Percentiles rank a stretch among this genome's conserved stretches.
These are phyloP conservation scores for Microthyrium microscopicum DNA, from an alignment of 2,329 filamentous ascomycete genomes.

Conservation along the genomic window DNA sequence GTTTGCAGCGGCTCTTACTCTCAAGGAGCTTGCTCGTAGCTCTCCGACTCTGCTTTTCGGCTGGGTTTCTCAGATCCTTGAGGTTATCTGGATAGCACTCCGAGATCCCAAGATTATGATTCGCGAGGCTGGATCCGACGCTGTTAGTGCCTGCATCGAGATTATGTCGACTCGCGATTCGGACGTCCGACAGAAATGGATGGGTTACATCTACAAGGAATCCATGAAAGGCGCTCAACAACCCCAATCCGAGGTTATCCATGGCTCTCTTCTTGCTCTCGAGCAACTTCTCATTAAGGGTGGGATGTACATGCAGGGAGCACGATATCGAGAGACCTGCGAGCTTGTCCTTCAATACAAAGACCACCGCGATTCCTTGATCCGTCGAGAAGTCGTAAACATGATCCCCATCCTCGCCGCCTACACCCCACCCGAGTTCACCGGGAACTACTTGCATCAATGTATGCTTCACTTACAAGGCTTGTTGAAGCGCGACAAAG, in stretches of 20 bases:
- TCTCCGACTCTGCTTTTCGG: slow-evolving; percentile 91
- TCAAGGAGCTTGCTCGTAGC: slow-evolving; percentile 80
- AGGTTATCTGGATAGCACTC: slow-evolving; percentile 89
- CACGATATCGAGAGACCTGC: slow-evolving; percentile 71
- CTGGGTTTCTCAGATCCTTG: slow-evolving; percentile 88
- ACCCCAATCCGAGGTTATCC: slow-evolving; percentile 69
- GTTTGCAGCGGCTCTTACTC: slow-evolving; percentile 80
- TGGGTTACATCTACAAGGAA: slow-evolving; percentile 80
- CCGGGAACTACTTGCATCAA: slow-evolving; percentile 70
- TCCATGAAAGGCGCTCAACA: slow-evolving; percentile 60
- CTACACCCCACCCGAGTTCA: slow-evolving; percentile 84
- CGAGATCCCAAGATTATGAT: slow-evolving; percentile 84
- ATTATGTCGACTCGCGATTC: slow-evolving; percentile 90
- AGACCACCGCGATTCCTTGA: slow-evolving; percentile 76
- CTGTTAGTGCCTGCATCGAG: slow-evolving; percentile 86
- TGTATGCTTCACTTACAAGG: slow-evolving; percentile 95
- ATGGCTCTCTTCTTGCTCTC: slow-evolving; percentile 84
- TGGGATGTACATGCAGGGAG: slow-evolving; percentile 97
- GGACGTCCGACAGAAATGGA: slow-evolving; percentile 72
- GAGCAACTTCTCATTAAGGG: slow-evolving; percentile 88
- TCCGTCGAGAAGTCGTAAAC: slow-evolving; percentile 75
- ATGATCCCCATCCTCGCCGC: slow-evolving; percentile 85
- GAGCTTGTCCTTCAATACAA: slow-evolving; percentile 87
- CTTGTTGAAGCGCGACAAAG: slow-evolving; percentile 76
- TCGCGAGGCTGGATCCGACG: slow-evolving; percentile 77